Evolutionary conservation across 1,284 basidiomycete species (phyloP), one percentile per base, ranked within the genome.

Genomic region (Agroathelia rolfsii): DNA sequence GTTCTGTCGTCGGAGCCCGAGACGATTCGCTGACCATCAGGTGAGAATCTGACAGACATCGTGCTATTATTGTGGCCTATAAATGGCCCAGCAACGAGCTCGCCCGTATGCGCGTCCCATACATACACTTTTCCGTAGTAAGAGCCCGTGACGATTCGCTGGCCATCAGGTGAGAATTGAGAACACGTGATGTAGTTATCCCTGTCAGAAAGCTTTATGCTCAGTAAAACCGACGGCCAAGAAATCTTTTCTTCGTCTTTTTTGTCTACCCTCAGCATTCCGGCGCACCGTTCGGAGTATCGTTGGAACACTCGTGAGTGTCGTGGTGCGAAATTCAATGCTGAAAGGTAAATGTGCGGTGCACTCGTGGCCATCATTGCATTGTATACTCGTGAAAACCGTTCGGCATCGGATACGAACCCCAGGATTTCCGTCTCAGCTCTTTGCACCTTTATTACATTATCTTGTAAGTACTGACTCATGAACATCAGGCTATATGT

Each of bases 261-360:
- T 35, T 28, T 9, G 10, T 23, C 9, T 27, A 33, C 10, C 45
- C 16, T 6, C 28, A 24, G 23, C 9, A 14, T 10, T 20, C n/a
- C n/a, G 9, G 23, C 9, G 9, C 23, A 24, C 23, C 23, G n/a
- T n/a, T 24, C 9, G 23, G 23, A 9, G 23, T 46, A 59, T 20
- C 37, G 36, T 32, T 41, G 43, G 16, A 38, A 41, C 11, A 48
- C 21, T 7, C 34, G 28, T 11, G 38, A 46, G 15, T 30, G 17
- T 6, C 21, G 14, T 14, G 56, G 56, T 3, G 51, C 33, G 31
- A 59, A 61, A 5, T 58, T 47, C 3, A 62, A 41, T 2, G 56
- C 56, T 7, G 58, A 61, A 7, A 62, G 14, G 40, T 62, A 62
- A 20, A 62, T 50, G 30, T 63, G 61, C 5, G 60, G 58, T 3